A percentile compares a stretch with the other conserved stretches of the same genome.
These are phyloP conservation scores for Paecilomyces dactylethromorphus DNA, from an alignment of 2,329 filamentous ascomycete species.

Conservation along the genomic window DNA sequence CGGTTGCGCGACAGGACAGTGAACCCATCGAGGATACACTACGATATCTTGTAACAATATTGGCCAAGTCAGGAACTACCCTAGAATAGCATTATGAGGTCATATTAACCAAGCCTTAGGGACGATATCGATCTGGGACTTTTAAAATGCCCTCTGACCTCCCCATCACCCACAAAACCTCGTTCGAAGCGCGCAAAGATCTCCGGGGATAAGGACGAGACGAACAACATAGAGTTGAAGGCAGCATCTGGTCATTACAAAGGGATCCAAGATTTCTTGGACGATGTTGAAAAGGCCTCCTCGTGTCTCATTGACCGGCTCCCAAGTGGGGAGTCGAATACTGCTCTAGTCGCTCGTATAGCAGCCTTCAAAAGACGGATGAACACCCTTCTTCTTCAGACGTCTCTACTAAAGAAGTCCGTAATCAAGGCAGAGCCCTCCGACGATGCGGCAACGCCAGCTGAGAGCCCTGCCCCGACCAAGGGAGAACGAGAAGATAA, in stretches of 20 bases:
- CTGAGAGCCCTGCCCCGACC: constrained; percentile 26
- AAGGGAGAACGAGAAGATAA: constrained; percentile 44
- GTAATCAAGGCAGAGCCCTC: constrained; percentile 26
- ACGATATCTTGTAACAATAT: constrained; percentile 27
- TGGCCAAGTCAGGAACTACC: constrained; percentile 20
- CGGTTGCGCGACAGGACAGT: constrained; percentile 21
- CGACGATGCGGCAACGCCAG: constrained; percentile 29
- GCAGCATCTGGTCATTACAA: constrained; percentile 32
- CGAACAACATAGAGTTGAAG: constrained; percentile 30
- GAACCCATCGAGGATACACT: constrained; percentile 27
- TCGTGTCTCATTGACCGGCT: constrained; percentile 29
- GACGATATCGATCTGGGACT: constrained; percentile 39
- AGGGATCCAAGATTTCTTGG: constrained; percentile 34
- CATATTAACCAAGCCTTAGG: constrained; percentile 22
- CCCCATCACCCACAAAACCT: constrained; percentile 28
- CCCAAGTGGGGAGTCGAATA: constrained; percentile 20
- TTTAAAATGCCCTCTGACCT: constrained; percentile 32
- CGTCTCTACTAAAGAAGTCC: constrained; percentile 45
- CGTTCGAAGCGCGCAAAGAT: constrained; percentile 38
- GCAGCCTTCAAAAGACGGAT: constrained; percentile 57
- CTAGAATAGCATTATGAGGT: neutral
- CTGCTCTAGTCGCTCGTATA: constrained; percentile 39
- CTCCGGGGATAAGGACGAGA: constrained; percentile 25
- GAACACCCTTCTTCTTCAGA: constrained; percentile 56
- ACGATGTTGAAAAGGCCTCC: constrained; percentile 37